Percentiles rank a stretch among this genome's conserved stretches.
Evolutionary conservation across 495 filamentous ascomycete species (phyloP).

Genomic region (Tetracladium marchalianum): DNA sequence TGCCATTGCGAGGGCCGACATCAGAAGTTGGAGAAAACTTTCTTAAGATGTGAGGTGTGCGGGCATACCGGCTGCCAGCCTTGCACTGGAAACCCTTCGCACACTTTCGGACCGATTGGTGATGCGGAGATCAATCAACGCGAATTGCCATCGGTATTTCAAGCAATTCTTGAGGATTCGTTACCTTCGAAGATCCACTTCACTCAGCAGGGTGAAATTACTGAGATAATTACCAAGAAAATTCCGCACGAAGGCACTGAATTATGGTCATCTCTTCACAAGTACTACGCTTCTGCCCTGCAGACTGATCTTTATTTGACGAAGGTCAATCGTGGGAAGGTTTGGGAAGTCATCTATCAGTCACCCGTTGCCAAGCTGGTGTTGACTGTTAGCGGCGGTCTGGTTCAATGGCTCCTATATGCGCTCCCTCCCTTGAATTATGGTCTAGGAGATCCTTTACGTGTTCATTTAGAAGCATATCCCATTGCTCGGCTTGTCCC

Average conservation of each 20-base stretch:
- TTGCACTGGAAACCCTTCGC: conserved; percentile 47
- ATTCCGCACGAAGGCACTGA: neutral
- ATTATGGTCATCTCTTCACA: neutral
- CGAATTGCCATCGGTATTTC: conserved; percentile 36
- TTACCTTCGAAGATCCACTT: conserved; percentile 39
- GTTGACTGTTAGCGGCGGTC: conserved; percentile 31
- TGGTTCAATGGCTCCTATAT: conserved; percentile 46
- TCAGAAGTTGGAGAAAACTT: conserved; percentile 21
- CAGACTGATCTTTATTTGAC: conserved; percentile 34
- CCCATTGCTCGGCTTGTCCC: conserved; percentile 48
- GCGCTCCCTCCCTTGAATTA: conserved; percentile 31
- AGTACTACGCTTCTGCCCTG: conserved; percentile 17
- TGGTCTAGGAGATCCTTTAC: conserved; percentile 28
- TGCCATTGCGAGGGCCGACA: conserved; percentile 50
- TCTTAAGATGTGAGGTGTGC: conserved; percentile 44
- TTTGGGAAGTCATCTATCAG: conserved; percentile 45
- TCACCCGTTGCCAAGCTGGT: conserved; percentile 36
- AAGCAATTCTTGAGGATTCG: conserved; percentile 28
- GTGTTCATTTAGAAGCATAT: conserved; percentile 33
- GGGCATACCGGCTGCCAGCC: conserved; percentile 43
- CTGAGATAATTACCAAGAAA: too few species aligned
- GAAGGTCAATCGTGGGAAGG: conserved; percentile 34
- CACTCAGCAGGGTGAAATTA: conserved; percentile 18
- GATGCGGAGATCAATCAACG: conserved; percentile 10
- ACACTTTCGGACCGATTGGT: conserved; percentile 29